A percentile compares a stretch with the other conserved stretches of the same genome.
Evolutionary conservation across 140 eudicot species (phyloP).

Genomic region (Erigeron philadelphicus): DNA sequence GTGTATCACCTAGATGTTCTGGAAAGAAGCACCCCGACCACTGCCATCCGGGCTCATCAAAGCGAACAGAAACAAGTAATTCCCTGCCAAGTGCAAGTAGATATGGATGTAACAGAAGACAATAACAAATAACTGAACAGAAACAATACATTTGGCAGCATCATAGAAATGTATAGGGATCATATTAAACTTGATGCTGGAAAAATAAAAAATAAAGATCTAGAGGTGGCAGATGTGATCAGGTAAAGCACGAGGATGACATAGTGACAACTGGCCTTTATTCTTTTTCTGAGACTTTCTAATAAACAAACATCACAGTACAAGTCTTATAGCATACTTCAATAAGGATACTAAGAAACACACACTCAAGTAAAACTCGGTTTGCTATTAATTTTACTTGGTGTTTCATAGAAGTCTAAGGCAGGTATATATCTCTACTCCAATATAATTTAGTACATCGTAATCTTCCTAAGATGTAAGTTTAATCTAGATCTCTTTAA

Average conservation of each 20-base stretch:
- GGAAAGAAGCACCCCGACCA: constrained; percentile 98
- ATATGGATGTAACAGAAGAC: constrained; percentile 17
- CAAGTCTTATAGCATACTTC: background rate
- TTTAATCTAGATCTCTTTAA: background rate
- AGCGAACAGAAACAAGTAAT: constrained; percentile 68
- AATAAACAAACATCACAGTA: background rate
- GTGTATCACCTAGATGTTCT: constrained; percentile 91
- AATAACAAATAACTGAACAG: constrained; percentile 4
- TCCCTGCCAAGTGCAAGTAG: constrained; percentile 49
- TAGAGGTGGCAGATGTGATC: background rate
- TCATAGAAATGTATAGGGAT: background rate
- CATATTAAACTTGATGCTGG: background rate
- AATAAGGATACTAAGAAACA: background rate
- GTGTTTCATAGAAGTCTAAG: constrained; percentile 2
- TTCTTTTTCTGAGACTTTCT: background rate
- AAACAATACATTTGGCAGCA: background rate
- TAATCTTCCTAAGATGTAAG: background rate
- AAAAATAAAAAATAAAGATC: background rate
- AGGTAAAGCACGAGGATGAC: constrained; percentile 7
- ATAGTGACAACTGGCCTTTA: background rate
- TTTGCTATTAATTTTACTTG: background rate
- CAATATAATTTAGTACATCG: background rate
- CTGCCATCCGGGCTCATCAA: constrained; percentile 93
- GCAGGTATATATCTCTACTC: background rate
- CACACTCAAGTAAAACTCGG: background rate